Evolutionary conservation across 148 eudicot genomes (phyloP).

Genomic region (Diospyros kaki): DNA sequence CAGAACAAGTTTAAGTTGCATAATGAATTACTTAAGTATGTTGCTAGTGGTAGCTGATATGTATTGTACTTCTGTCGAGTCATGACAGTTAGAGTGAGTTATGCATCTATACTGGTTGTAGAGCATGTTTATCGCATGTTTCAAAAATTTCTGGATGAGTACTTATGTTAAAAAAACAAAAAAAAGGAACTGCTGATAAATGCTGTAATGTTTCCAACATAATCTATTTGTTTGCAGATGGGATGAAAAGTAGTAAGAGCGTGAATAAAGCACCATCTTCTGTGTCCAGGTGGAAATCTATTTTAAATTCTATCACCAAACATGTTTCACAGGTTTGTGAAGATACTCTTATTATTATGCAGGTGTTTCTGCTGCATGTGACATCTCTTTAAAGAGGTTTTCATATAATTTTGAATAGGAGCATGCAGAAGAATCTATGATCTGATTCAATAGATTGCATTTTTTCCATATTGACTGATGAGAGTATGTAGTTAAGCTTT

Average conservation of each 20-base stretch:
- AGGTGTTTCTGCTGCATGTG: background rate
- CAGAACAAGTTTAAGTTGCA: no score
- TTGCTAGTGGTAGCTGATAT: no score
- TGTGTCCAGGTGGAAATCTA: slow-evolving; percentile 74
- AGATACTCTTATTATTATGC: background rate
- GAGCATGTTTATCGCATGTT: background rate
- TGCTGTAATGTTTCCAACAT: background rate
- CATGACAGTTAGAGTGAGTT: background rate
- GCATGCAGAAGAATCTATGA: background rate
- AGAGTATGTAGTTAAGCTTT: no score
- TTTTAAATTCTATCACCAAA: slow-evolving; percentile 74
- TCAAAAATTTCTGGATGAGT: no score
- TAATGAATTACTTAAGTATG: no score
- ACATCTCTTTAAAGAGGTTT: background rate
- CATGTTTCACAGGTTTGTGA: slow-evolving; percentile 84
- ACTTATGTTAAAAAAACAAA: no score
- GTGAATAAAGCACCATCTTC: slow-evolving; percentile 33
- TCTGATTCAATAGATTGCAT: no score
- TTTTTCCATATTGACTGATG: no score
- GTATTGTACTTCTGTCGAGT: no score
- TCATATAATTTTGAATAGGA: background rate
- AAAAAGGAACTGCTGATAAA: background rate
- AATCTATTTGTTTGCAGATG: slow-evolving; percentile 40
- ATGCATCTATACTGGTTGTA: background rate
- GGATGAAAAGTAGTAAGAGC: slow-evolving; percentile 36